A percentile compares a stretch with the other conserved stretches of the same genome.
phyloP scores from a whole-genome alignment of 768 basidiomycete genomes.

The Russula sp. region DNA sequence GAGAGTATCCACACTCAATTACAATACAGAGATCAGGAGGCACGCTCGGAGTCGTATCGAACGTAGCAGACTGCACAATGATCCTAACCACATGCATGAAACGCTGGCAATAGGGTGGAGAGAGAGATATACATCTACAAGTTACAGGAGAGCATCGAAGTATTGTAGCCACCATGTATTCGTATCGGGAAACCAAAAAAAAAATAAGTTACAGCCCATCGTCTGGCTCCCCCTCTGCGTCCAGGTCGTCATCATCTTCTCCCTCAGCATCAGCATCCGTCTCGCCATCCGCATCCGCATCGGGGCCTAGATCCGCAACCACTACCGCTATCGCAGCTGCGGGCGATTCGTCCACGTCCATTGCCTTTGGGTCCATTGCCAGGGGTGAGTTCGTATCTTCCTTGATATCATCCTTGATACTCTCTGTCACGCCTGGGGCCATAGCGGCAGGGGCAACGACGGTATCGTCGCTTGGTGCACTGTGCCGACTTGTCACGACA shows the following conservation, averaged over 20 bases:
- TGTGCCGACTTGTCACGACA: conserved; percentile 42
- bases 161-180: conserved; percentile 13
- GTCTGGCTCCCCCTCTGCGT: conserved; percentile 30
- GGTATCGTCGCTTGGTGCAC: conserved; percentile 53
- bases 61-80: no score
- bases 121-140: conserved; percentile 12
- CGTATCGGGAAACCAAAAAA: conserved; percentile 3
- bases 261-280: conserved; percentile 38
- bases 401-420: conserved; percentile 9
- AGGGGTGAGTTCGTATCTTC: conserved; percentile 7
- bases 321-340: conserved; percentile 1
- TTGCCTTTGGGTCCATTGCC: conserved; percentile 1
- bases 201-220: conserved; percentile 20
- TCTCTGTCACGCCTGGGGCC: background rate
- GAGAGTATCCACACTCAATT: background rate
- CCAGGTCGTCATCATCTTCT: conserved; percentile 28
- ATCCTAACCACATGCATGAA: conserved; percentile 3
- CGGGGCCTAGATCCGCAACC: background rate
- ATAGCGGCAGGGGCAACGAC: conserved; percentile 33
- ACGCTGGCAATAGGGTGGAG: background rate
- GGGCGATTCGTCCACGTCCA: conserved; percentile 23
- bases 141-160: conserved; percentile 13
- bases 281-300: conserved; percentile 34
- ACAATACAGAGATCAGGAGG: background rate
- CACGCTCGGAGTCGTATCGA: no score